These are phyloP conservation scores for Ophiostoma sp. DNA, from an alignment of 2,329 filamentous ascomycete genomes.

Conservation along the genomic window DNA sequence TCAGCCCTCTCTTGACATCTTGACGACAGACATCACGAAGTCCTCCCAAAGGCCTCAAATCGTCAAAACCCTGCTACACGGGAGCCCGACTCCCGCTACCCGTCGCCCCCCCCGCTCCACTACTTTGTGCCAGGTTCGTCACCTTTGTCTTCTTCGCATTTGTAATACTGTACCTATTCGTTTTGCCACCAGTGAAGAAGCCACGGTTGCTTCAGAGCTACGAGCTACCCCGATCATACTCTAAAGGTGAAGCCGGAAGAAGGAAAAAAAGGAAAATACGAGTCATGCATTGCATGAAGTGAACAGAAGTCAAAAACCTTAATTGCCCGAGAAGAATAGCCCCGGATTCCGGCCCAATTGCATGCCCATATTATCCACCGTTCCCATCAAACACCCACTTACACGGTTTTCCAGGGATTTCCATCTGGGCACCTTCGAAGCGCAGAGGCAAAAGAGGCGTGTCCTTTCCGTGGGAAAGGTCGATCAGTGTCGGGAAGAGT, in stretches of 20 bases:
- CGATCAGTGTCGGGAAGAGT: too few species aligned
- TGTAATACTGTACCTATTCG: slow-evolving; percentile 8
- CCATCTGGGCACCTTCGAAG: neutral
- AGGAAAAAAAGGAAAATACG: slow-evolving; percentile 6
- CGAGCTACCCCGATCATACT: neutral
- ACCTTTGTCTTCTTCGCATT: slow-evolving; percentile 12
- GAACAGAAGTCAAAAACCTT: slow-evolving; percentile 6
- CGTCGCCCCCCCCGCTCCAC: neutral
- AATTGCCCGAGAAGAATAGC: slow-evolving; percentile 1
- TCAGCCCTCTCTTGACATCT: neutral
- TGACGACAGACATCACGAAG: slow-evolving; percentile 16
- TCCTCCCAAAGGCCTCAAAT: slow-evolving; percentile 9
- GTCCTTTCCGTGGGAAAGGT: neutral
- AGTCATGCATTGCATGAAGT: slow-evolving; percentile 3
- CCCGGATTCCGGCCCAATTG: neutral
- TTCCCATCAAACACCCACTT: slow-evolving; percentile 16
- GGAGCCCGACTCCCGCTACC: neutral
- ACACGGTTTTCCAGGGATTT: slow-evolving; percentile 13
- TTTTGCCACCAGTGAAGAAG: slow-evolving; percentile 23
- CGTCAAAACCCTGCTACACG: neutral
- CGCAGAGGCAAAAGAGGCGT: neutral
- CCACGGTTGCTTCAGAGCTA: slow-evolving; percentile 22
- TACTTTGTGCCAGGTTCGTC: neutral
- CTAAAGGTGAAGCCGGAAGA: neutral
- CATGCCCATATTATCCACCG: slow-evolving; percentile 13